phyloP scores from a whole-genome alignment of 192 early-diverging fungal genomes.

The Glomus cerebriforme region DNA sequence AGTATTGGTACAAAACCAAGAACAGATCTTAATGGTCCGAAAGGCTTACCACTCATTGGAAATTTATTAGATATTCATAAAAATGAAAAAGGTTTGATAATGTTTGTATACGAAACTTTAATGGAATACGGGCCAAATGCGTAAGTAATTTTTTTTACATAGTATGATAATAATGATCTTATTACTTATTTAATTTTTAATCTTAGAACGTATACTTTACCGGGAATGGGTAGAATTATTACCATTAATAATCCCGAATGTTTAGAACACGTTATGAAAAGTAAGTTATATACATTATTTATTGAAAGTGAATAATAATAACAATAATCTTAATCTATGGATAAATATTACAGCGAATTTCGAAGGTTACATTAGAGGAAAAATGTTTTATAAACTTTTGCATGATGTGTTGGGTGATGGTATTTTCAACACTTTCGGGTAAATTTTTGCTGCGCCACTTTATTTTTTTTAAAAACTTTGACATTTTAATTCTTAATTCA shows the following conservation, averaged over 20 bases:
- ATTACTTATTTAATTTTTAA: too few relatives aligned
- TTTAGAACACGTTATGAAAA: conserved; percentile 42
- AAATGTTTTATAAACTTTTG: neutral
- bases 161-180: neutral
- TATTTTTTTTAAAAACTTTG: too few relatives aligned
- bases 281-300: neutral
- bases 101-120: neutral
- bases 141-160: neutral
- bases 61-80: conserved; percentile 32
- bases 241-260: conserved; percentile 34
- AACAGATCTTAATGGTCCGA: conserved; percentile 35
- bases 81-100: neutral
- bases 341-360: neutral
- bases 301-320: neutral
- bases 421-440: neutral
- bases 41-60: conserved; percentile 38
- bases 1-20: conserved; percentile 35
- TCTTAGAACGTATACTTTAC: conserved; percentile 34
- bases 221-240: conserved; percentile 37
- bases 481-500: neutral
- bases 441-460: too few relatives aligned
- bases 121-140: neutral
- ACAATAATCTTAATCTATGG: too few relatives aligned
- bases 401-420: neutral
- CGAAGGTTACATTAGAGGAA: neutral